These are phyloP conservation scores for Tripidium arundinaceum DNA, from an alignment of 202 grass and related monocot genomes.

Conservation along the genomic window DNA sequence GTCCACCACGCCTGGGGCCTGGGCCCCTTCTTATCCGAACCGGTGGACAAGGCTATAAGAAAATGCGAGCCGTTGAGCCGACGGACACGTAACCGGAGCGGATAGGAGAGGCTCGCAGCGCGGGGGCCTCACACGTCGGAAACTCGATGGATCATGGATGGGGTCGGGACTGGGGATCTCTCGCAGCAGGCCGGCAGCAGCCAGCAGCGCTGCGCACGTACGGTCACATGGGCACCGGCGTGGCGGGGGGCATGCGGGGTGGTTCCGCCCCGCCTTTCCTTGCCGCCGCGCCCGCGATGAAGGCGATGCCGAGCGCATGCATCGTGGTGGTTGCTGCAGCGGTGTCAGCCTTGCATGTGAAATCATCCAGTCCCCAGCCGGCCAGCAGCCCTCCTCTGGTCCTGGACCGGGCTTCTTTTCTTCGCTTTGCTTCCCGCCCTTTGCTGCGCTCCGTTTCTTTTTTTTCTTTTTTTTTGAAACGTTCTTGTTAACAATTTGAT, in stretches of 20 bases:
- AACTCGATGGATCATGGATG: neutral
- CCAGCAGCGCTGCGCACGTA: neutral
- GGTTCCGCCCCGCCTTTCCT: neutral
- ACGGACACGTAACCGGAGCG: too few species aligned
- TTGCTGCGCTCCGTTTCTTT: neutral
- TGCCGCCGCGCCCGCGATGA: neutral
- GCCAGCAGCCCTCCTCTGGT: neutral
- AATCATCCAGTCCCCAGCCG: slow-evolving; percentile 15
- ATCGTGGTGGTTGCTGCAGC: slow-evolving; percentile 35
- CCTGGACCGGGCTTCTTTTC: neutral
- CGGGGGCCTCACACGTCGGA: neutral
- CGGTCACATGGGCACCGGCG: slow-evolving; percentile 26
- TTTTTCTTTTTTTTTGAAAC: too few species aligned
- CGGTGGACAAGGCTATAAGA: neutral
- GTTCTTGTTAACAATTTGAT: too few species aligned
- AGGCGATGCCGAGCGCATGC: neutral
- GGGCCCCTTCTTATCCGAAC: neutral
- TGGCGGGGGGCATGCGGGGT: neutral
- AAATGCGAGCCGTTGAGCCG: neutral
- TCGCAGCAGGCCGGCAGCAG: neutral
- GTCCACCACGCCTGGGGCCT: neutral
- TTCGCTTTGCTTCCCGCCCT: neutral
- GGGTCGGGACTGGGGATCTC: neutral
- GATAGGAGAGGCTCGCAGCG: neutral
- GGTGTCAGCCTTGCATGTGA: slow-evolving; percentile 33